These are phyloP conservation scores for Arctium lappa DNA, from an alignment of 129 eudicot species.

Conservation along the genomic window DNA sequence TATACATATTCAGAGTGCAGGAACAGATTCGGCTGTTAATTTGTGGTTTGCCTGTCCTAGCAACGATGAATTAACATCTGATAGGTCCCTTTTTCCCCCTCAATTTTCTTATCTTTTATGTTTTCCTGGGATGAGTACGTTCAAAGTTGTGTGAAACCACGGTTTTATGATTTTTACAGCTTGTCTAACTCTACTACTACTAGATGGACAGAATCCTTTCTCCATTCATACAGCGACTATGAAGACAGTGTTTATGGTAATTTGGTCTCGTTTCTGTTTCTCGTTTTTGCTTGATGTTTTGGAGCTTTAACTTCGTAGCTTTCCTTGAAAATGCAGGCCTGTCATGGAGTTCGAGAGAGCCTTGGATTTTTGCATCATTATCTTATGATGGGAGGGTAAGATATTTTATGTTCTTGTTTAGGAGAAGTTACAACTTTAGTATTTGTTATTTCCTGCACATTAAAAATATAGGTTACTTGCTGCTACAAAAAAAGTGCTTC, in stretches of 20 bases:
- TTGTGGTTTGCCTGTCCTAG: slow-evolving; percentile 71
- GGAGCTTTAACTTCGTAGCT: slow-evolving; percentile 8
- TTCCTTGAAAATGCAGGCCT: slow-evolving; percentile 51
- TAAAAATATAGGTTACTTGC: background rate
- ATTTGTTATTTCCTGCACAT: background rate
- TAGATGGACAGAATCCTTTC: slow-evolving; percentile 54
- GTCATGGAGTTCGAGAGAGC: slow-evolving; percentile 96
- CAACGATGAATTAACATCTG: slow-evolving; percentile 38
- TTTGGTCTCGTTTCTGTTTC: slow-evolving; percentile 11
- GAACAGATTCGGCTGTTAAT: slow-evolving; percentile 94
- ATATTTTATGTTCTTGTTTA: background rate
- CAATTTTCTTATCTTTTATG: background rate
- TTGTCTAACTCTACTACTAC: slow-evolving; percentile 30
- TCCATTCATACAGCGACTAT: slow-evolving; percentile 79
- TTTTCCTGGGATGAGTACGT: background rate
- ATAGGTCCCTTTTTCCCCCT: slow-evolving; percentile 43
- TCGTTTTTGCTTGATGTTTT: background rate
- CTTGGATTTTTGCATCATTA: slow-evolving; percentile 88
- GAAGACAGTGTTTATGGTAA: slow-evolving; percentile 98
- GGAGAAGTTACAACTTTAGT: background rate
- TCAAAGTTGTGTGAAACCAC: background rate
- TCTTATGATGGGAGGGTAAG: slow-evolving; percentile 98
- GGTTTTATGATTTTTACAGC: slow-evolving; percentile 31
- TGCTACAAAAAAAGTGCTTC: background rate
- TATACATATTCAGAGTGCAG: slow-evolving; percentile 74